A percentile compares a stretch with the other conserved stretches of the same genome.
phyloP scores from a whole-genome alignment of 768 basidiomycete genomes.

The Panus rudis region DNA sequence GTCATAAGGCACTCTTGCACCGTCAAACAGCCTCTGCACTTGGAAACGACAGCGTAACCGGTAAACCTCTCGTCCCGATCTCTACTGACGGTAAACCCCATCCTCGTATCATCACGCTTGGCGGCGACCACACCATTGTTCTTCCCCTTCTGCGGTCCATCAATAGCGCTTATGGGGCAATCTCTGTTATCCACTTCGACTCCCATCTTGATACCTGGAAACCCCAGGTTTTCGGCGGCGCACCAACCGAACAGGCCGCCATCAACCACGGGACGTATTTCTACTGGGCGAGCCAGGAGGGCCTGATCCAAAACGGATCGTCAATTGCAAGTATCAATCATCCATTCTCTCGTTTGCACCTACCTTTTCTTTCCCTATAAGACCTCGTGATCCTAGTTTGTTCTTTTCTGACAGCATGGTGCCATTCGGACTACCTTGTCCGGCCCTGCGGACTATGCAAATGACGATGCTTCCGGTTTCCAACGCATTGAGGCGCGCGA shows the following conservation, averaged over 20 bases:
- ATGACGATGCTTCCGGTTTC: slow-evolving; percentile 77
- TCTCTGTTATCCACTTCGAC: slow-evolving; percentile 84
- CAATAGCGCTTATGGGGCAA: slow-evolving; percentile 68
- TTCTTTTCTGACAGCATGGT: slow-evolving; percentile 55
- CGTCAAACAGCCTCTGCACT: slow-evolving; percentile 54
- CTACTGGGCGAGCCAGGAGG: slow-evolving; percentile 82
- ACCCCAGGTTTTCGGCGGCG: slow-evolving; percentile 66
- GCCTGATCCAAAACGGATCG: slow-evolving; percentile 67
- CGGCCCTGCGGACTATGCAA: slow-evolving; percentile 66
- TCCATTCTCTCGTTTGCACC: slow-evolving; percentile 20
- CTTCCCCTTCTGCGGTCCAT: slow-evolving; percentile 62
- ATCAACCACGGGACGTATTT: slow-evolving; percentile 90
- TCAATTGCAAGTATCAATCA: slow-evolving; percentile 84
- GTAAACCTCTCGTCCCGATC: slow-evolving; percentile 48
- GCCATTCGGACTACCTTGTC: slow-evolving; percentile 83
- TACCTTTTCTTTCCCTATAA: slow-evolving; percentile 18
- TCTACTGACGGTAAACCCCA: slow-evolving; percentile 68
- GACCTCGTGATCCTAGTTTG: slow-evolving; percentile 71
- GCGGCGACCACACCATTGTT: slow-evolving; percentile 85
- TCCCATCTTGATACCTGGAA: slow-evolving; percentile 81
- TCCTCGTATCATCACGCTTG: slow-evolving; percentile 75
- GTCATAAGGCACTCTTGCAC: slow-evolving; percentile 65
- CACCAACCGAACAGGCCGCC: slow-evolving; percentile 62
- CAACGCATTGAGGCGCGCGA: slow-evolving; percentile 78
- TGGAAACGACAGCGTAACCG: slow-evolving; percentile 56